phyloP scores from a whole-genome alignment of 441 rosid genomes.

The Croton laevigatus region DNA sequence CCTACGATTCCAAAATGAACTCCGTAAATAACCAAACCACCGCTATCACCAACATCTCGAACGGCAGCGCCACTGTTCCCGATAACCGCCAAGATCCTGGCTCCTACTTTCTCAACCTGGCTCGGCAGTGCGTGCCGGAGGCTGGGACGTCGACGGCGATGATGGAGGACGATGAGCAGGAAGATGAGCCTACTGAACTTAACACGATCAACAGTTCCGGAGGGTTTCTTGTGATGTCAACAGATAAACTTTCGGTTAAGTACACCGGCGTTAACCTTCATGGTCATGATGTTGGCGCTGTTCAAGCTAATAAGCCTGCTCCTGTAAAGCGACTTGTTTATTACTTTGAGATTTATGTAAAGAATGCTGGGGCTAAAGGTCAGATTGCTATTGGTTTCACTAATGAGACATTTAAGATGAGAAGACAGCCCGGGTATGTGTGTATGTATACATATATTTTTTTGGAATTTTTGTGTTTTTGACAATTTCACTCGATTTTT shows the following conservation, averaged over 20 bases:
- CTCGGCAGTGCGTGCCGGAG: neutral
- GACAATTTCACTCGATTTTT: neutral
- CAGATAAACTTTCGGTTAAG: slow-evolving; percentile 71
- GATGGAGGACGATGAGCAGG: slow-evolving; percentile 41
- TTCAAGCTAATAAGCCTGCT: slow-evolving; percentile 71
- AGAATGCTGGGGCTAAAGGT: slow-evolving; percentile 72
- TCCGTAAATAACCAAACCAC: neutral
- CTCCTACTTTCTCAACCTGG: slow-evolving; percentile 23
- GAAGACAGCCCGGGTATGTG: slow-evolving; percentile 80
- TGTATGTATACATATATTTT: neutral
- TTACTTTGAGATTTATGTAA: slow-evolving; percentile 82
- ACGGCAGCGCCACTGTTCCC: slow-evolving; percentile 1
- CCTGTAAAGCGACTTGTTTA: slow-evolving; percentile 65
- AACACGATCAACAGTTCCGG: slow-evolving; percentile 83
- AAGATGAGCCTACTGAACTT: slow-evolving; percentile 77
- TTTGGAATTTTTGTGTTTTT: neutral
- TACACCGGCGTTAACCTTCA: slow-evolving; percentile 56
- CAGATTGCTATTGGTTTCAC: slow-evolving; percentile 84
- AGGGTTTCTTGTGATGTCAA: slow-evolving; percentile 63
- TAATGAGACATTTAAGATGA: slow-evolving; percentile 56
- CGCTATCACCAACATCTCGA: neutral
- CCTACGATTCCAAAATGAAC: slow-evolving; percentile 18
- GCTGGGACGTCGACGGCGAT: slow-evolving; percentile 1
- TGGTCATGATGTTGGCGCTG: slow-evolving; percentile 82
- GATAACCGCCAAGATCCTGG: slow-evolving; percentile 18